Percentiles rank a stretch among this genome's conserved stretches.
Conservation (phyloP, 1,284 basidiomycete genomes). For the Malassezia dermatis region DNA sequence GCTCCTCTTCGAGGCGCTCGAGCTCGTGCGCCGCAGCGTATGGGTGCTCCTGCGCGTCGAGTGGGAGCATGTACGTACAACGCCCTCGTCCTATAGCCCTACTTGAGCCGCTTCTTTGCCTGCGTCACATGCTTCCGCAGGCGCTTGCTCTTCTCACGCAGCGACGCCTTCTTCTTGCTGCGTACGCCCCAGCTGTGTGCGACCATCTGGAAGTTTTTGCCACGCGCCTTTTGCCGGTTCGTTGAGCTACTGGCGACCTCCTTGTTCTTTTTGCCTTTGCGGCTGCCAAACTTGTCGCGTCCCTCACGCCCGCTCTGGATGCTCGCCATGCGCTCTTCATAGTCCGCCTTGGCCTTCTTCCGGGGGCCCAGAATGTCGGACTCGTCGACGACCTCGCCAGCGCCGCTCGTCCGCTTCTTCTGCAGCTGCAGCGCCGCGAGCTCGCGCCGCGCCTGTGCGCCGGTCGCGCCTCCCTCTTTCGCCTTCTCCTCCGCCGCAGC, state of each 20-base stretch:
- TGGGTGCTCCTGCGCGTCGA: constrained; percentile 95
- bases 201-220: constrained; percentile 46
- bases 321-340: constrained; percentile 83
- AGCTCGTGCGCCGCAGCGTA: constrained; percentile 79
- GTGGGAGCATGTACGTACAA: constrained; percentile 31
- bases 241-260: constrained; percentile 35
- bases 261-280: constrained; percentile 47
- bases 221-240: constrained; percentile 37
- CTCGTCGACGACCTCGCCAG: constrained; percentile 28
- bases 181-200: constrained; percentile 35
- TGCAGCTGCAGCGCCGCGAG: constrained; percentile 57
- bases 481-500: constrained; percentile 61
- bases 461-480: constrained; percentile 27
- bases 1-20: constrained; percentile 81
- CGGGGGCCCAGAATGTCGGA: constrained; percentile 73
- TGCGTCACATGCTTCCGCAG: constrained; percentile 40
- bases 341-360: constrained; percentile 86
- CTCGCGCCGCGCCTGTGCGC: constrained; percentile 30
- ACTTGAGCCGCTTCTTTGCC: constrained; percentile 35
- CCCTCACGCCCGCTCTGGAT: constrained; percentile 89
- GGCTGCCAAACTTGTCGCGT: constrained; percentile 74
- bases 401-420: constrained; percentile 54
- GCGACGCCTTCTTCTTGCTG: constrained; percentile 40
- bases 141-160: constrained; percentile 38
- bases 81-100: background rate